phyloP scores from a whole-genome alignment of 2,329 filamentous ascomycete species.

The Xylaria sp. region DNA sequence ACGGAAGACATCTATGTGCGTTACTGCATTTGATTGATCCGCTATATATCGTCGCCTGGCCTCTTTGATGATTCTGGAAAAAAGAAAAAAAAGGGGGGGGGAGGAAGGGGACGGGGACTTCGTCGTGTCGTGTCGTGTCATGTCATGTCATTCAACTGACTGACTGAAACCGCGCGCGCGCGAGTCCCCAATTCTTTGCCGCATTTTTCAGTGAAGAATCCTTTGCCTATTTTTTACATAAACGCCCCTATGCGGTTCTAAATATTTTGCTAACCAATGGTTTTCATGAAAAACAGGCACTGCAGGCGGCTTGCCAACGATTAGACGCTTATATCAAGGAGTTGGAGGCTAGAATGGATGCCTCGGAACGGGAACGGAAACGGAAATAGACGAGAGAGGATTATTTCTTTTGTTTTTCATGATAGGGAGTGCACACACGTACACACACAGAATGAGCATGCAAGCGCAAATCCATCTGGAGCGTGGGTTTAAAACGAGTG shows the following conservation, averaged over 20 bases:
- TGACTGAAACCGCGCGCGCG: background rate
- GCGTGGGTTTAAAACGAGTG: slow-evolving; percentile 1
- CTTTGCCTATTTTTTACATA: slow-evolving; percentile 28
- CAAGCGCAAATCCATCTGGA: slow-evolving; percentile 16
- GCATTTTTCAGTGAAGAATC: slow-evolving; percentile 43
- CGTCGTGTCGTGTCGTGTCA: background rate
- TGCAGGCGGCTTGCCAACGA: slow-evolving; percentile 87
- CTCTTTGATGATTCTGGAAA: slow-evolving; percentile 21
- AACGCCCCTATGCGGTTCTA: slow-evolving; percentile 15
- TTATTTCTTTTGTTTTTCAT: slow-evolving; percentile 18
- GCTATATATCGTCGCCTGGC: slow-evolving; percentile 39
- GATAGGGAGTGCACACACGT: slow-evolving; percentile 9
- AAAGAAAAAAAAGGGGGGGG: slow-evolving; percentile 1
- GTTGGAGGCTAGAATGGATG: slow-evolving; percentile 82
- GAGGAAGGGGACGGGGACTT: slow-evolving; percentile 29
- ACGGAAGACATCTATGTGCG: slow-evolving; percentile 96
- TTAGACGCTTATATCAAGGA: slow-evolving; percentile 85
- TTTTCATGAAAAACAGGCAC: slow-evolving; percentile 65
- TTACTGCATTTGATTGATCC: slow-evolving; percentile 57
- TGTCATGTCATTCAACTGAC: slow-evolving; percentile 21
- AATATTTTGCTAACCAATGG: slow-evolving; percentile 29
- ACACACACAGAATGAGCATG: slow-evolving; percentile 9
- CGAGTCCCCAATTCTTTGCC: slow-evolving; percentile 38
- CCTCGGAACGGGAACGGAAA: slow-evolving; percentile 69
- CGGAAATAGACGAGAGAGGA: slow-evolving; percentile 65